Percentiles rank a stretch among this genome's conserved stretches.
phyloP scores from a whole-genome alignment of 495 filamentous ascomycete species.

The Hypomontagnella monticulosa region DNA sequence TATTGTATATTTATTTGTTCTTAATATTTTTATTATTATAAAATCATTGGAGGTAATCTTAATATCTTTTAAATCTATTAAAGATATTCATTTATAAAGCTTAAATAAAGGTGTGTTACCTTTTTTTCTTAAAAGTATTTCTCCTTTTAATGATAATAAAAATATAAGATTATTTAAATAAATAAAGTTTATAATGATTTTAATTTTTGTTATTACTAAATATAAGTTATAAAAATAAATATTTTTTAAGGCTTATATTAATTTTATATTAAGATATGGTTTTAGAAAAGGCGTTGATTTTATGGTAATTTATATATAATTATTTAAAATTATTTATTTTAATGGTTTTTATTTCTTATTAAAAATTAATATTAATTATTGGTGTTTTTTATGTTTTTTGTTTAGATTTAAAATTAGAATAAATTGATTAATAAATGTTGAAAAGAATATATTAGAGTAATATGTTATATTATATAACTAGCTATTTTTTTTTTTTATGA shows the following conservation, averaged over 20 bases:
- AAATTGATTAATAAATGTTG: background rate
- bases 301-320: background rate
- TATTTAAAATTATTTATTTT: slow-evolving; percentile 4
- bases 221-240: slow-evolving; percentile 5
- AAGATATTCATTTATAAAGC: background rate
- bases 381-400: background rate
- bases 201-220: background rate
- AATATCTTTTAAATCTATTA: background rate
- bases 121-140: background rate
- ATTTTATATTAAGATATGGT: background rate
- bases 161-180: background rate
- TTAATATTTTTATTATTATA: background rate
- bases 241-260: background rate
- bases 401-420: background rate
- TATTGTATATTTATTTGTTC: background rate
- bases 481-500: background rate
- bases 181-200: background rate
- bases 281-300: background rate
- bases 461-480: background rate
- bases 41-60: background rate
- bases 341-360: background rate
- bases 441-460: background rate
- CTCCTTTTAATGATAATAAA: background rate
- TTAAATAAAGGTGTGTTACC: background rate
- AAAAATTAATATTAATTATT: background rate